phyloP scores from a whole-genome alignment of 441 rosid genomes.

The Kokia cookei region DNA sequence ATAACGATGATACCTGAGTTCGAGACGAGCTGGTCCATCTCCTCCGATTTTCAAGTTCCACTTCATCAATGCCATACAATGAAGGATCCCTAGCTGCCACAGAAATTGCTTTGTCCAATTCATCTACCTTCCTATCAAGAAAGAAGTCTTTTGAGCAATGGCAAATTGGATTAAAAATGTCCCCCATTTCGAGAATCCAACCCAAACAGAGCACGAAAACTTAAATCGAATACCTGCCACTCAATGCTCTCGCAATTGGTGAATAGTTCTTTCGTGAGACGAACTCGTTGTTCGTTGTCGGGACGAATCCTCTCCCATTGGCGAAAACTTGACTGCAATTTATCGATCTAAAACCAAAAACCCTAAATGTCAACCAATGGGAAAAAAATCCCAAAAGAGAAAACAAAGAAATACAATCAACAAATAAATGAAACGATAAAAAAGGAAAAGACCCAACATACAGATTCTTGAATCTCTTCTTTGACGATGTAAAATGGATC shows the following conservation, averaged over 20 bases:
- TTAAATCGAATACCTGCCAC: conserved; percentile 79
- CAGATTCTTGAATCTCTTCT: conserved; percentile 95
- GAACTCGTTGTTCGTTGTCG: conserved; percentile 59
- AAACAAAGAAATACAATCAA: background rate
- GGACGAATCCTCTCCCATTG: conserved; percentile 75
- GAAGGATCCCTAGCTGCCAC: conserved; percentile 94
- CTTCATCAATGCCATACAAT: conserved; percentile 76
- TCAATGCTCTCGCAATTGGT: conserved; percentile 82
- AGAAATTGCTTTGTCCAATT: conserved; percentile 80
- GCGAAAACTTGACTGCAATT: conserved; percentile 76
- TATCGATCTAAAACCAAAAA: conserved; percentile 61
- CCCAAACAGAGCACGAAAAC: background rate
- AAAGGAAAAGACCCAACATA: conserved; percentile 27
- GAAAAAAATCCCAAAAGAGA: background rate
- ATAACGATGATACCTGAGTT: conserved; percentile 46
- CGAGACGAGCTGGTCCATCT: conserved; percentile 93
- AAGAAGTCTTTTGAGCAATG: conserved; percentile 36
- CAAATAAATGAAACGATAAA: background rate
- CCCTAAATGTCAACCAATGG: background rate
- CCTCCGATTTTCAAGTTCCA: conserved; percentile 85
- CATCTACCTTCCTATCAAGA: conserved; percentile 94
- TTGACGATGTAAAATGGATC: conserved; percentile 96
- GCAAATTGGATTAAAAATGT: conserved; percentile 15
- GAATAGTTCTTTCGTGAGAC: conserved; percentile 61
- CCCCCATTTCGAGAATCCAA: background rate